Evolutionary conservation across 345 rosid species (phyloP).

Genomic region (Aurinia saxatilis): DNA sequence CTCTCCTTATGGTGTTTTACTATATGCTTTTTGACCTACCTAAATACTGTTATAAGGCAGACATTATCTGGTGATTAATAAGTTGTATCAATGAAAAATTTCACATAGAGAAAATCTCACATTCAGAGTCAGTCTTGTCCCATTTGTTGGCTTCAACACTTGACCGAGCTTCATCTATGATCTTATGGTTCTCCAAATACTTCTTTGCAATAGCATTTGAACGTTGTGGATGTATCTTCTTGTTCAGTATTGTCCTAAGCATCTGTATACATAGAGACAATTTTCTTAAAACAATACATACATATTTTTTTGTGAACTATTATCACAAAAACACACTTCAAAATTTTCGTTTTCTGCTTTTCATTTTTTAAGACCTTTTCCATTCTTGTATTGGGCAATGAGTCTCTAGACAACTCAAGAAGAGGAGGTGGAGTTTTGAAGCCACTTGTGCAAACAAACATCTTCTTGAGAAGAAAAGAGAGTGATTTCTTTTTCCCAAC

Average conservation of each 20-base stretch:
- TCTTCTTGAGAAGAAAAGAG: constrained; percentile 60
- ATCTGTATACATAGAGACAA: constrained; percentile 47
- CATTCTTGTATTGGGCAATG: constrained; percentile 45
- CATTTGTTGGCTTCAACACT: constrained; percentile 49
- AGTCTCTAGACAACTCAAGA: constrained; percentile 37
- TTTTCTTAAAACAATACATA: background rate
- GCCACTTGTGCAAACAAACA: constrained; percentile 54
- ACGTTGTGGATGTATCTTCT: constrained; percentile 61
- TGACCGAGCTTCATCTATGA: constrained; percentile 30
- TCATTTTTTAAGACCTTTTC: constrained; percentile 28
- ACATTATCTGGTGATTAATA: no score
- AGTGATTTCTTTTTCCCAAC: constrained; percentile 40
- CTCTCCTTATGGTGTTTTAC: constrained; percentile 6
- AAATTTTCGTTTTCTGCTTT: no score
- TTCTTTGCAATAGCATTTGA: constrained; percentile 31
- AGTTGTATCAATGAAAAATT: no score
- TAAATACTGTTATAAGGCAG: constrained; percentile 10
- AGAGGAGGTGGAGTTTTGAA: constrained; percentile 41
- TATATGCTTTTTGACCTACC: constrained; percentile 22
- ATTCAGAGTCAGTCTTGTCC: constrained; percentile 85
- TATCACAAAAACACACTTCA: no score
- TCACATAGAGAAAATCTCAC: constrained; percentile 30
- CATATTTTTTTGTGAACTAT: no score
- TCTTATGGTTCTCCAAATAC: constrained; percentile 33
- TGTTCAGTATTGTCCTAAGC: constrained; percentile 55